These are phyloP conservation scores for Helenozyma rhizophorensis DNA, from an alignment of 805 yeast genomes.

Conservation along the genomic window DNA sequence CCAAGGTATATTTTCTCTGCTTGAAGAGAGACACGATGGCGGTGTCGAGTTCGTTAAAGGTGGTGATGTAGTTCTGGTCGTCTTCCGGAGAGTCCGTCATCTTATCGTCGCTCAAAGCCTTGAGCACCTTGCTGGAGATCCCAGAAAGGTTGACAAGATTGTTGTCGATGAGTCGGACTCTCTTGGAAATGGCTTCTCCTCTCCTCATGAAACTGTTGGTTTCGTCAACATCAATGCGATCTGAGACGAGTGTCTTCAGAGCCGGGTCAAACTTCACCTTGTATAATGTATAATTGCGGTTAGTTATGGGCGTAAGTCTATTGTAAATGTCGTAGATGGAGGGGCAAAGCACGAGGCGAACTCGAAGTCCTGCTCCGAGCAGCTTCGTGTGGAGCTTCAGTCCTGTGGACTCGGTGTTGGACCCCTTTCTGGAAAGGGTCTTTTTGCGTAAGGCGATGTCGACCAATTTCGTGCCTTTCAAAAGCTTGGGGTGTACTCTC, in stretches of 20 bases:
- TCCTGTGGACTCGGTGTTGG: slow-evolving; percentile 9
- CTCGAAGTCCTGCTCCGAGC: slow-evolving; percentile 47
- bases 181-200: slow-evolving; percentile 17
- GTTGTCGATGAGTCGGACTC: slow-evolving; percentile 35
- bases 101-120: slow-evolving; percentile 20
- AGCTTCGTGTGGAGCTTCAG: slow-evolving; percentile 39
- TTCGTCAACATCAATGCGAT: too few relatives aligned
- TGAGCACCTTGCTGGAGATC: slow-evolving; percentile 34
- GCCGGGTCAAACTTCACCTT: slow-evolving; percentile 3
- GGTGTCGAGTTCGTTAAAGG: slow-evolving; percentile 41
- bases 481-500: slow-evolving; percentile 12
- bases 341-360: slow-evolving; percentile 45
- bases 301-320: slow-evolving; percentile 33
- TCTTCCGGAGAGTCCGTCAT: slow-evolving; percentile 6
- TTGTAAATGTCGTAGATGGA: slow-evolving; percentile 42
- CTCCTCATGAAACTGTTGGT: slow-evolving; percentile 1
- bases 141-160: slow-evolving; percentile 35
- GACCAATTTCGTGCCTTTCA: slow-evolving; percentile 17
- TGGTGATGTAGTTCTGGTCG: slow-evolving; percentile 19
- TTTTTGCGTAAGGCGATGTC: slow-evolving; percentile 33
- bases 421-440: slow-evolving; percentile 15
- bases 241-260: too few relatives aligned
- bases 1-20: slow-evolving; percentile 37
- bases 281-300: slow-evolving; percentile 15
- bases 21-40: slow-evolving; percentile 44